Evolutionary conservation across 2,329 filamentous ascomycete genomes (phyloP), one percentile per base, ranked within the genome.

Genomic region (Penicillium sp.): DNA sequence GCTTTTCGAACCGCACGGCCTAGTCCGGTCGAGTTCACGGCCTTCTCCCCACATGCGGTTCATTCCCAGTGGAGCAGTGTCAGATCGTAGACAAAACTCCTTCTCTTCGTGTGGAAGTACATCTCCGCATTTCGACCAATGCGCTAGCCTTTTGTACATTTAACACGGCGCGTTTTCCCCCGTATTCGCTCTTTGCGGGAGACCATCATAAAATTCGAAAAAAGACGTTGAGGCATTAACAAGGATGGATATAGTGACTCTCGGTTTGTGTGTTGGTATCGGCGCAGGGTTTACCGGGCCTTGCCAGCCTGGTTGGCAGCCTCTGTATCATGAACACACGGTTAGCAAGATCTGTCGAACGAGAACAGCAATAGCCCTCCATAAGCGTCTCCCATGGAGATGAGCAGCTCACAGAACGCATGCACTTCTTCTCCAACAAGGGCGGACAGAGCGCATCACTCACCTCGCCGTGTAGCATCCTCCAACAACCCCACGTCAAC

Each of bases 391-490:
- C 3, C 11, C 17, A 14, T 10, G 15, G n/a, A 20, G 6, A 42
- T 20, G 31, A 6, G 22, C n/a, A n/a, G 5, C 12, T 14, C n/a
- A 8, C 22, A 34, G 7, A 11, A 8, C 17, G 14, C 12, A n/a
- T 6, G 4, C 14, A 31, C 4, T 15, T 10, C 39, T 10, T 10
- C 22, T 12, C 10, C 15, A 12, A 14, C 28, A 12, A 20, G 48
- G 14, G 42, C 31, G 37, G 41, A 38, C 37, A 39, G 8, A 42
- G 54, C 34, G 37, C 35, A 57, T 52, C 28, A 74, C 73, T 62
- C 79, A 91, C 91, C 91, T 87, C 91, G 88, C 76, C 91, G 86
- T 61, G 91, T 96, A 20, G 93, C 93, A 80, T 97, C 93, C 80
- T 97, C 93, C 62, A 97, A 79, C 63, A 97, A 78, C 37, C 91